Conservation (phyloP, 305 asterid genomes). For the Striga hermonthica region DNA sequence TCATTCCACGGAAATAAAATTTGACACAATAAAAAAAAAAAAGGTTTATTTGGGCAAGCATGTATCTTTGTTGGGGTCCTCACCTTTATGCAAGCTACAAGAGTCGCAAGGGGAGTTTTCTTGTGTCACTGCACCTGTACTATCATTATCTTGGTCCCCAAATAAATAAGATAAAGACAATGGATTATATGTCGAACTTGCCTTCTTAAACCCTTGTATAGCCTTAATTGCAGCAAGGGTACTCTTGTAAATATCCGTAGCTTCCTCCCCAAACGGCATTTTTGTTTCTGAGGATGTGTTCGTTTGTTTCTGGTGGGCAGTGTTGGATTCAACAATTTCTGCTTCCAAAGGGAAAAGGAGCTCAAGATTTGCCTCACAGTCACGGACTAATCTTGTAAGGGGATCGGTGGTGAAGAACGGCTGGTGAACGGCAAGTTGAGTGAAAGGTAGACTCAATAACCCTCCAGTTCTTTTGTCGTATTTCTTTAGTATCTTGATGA, state of each 20-base stretch:
- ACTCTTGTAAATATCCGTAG: slow-evolving; percentile 66
- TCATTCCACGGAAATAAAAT: too few species aligned
- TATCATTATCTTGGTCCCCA: slow-evolving; percentile 56
- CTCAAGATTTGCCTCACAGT: slow-evolving; percentile 92
- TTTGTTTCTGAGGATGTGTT: slow-evolving; percentile 33
- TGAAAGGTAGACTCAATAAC: slow-evolving; percentile 65
- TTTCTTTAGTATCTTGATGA: slow-evolving; percentile 85
- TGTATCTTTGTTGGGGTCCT: slow-evolving; percentile 41
- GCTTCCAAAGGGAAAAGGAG: slow-evolving; percentile 82
- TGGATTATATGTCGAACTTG: slow-evolving; percentile 87
- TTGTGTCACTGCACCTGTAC: slow-evolving; percentile 65
- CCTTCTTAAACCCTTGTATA: slow-evolving; percentile 73
- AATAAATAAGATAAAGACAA: slow-evolving; percentile 65
- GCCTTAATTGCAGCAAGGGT: slow-evolving; percentile 86
- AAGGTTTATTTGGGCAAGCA: slow-evolving; percentile 43
- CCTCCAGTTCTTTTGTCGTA: slow-evolving; percentile 89
- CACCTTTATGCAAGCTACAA: slow-evolving; percentile 35
- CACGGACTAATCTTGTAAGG: slow-evolving; percentile 69
- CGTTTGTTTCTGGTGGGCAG: slow-evolving; percentile 31
- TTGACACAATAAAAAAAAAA: slow-evolving; percentile 12
- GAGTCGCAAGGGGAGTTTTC: slow-evolving; percentile 60
- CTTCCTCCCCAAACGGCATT: slow-evolving; percentile 55
- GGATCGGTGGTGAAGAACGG: slow-evolving; percentile 92
- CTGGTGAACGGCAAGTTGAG: slow-evolving; percentile 73
- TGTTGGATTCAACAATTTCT: slow-evolving; percentile 63